phyloP scores from a whole-genome alignment of 2,329 filamentous ascomycete species.

The Cladosporium sphaerospermum region DNA sequence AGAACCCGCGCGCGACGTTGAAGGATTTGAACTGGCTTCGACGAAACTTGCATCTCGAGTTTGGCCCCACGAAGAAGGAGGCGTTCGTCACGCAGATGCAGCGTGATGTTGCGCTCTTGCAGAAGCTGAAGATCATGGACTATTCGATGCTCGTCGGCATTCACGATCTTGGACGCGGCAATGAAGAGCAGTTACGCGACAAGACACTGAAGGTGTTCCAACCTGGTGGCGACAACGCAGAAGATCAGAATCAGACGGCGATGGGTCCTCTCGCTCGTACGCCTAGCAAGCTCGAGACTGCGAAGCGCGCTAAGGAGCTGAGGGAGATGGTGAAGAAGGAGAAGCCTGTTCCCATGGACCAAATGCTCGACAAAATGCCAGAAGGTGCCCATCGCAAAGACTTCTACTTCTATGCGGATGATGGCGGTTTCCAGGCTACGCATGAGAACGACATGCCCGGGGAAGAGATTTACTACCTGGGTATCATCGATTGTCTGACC shows the following conservation, averaged over 20 bases:
- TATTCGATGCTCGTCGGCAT: constrained; percentile 94
- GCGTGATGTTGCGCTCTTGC: constrained; percentile 77
- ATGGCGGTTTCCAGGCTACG: constrained; percentile 87
- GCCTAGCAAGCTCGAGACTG: constrained; percentile 87
- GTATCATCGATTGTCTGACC: constrained; percentile 96
- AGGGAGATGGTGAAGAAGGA: constrained; percentile 89
- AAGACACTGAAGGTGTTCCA: constrained; percentile 94
- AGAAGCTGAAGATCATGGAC: constrained; percentile 94
- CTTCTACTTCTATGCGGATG: constrained; percentile 86
- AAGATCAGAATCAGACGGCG: constrained; percentile 16
- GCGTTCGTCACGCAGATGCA: constrained; percentile 85
- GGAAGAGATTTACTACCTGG: constrained; percentile 94
- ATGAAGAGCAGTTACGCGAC: constrained; percentile 84
- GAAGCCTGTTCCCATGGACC: constrained; percentile 85
- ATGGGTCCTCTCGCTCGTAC: constrained; percentile 62
- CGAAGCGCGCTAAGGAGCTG: constrained; percentile 82
- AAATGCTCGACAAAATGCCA: constrained; percentile 78
- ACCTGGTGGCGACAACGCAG: constrained; percentile 60
- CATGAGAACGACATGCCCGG: constrained; percentile 80
- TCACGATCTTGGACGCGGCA: constrained; percentile 82
- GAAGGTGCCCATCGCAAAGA: constrained; percentile 69
- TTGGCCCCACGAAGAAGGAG: constrained; percentile 81
- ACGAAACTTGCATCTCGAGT: constrained; percentile 75
- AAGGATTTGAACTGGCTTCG: constrained; percentile 97
- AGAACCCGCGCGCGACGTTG: constrained; percentile 85